Evolutionary conservation across 2,329 filamentous ascomycete genomes (phyloP).

Genomic region (Chrysoporthe cubensis): DNA sequence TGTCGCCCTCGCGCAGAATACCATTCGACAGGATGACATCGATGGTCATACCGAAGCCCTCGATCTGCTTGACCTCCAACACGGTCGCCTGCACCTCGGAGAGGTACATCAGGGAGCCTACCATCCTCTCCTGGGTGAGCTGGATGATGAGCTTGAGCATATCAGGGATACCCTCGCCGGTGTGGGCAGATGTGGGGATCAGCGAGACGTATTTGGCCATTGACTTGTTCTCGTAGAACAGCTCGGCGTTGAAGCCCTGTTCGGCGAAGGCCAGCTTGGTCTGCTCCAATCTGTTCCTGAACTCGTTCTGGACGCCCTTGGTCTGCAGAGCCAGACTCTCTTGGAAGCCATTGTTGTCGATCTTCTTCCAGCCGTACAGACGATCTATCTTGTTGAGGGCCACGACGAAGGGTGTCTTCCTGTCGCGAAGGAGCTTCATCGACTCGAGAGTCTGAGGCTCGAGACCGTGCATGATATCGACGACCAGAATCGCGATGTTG

Average conservation of each 20-base stretch:
- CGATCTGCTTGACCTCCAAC: conserved; percentile 97
- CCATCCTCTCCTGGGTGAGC: conserved; percentile 97
- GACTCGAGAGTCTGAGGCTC: conserved; percentile 97
- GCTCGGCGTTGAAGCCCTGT: conserved; percentile 96
- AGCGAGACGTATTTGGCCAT: conserved; percentile 95
- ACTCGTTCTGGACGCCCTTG: conserved; percentile 93
- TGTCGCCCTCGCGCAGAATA: conserved; percentile 90
- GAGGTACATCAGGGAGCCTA: conserved; percentile 95
- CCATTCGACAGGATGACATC: conserved; percentile 97
- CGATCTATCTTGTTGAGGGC: conserved; percentile 99
- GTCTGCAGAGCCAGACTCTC: conserved; percentile 89
- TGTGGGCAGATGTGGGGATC: conserved; percentile 94
- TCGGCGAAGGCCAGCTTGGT: conserved; percentile 94
- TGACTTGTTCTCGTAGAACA: conserved; percentile 97
- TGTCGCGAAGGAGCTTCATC: conserved; percentile 89
- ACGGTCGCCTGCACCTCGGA: conserved; percentile 98
- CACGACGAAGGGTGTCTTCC: conserved; percentile 97
- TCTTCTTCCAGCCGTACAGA: conserved; percentile 98
- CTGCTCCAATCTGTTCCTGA: conserved; percentile 84
- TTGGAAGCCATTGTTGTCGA: conserved; percentile 97
- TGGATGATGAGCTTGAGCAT: conserved; percentile 95
- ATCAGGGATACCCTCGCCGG: conserved; percentile 98
- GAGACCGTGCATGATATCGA: conserved; percentile 99
- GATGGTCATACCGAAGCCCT: conserved; percentile 98
- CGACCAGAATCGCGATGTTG: conserved; percentile 98